Conservation (phyloP, 2,329 filamentous ascomycete species). For the Thermoascus crustaceus region DNA sequence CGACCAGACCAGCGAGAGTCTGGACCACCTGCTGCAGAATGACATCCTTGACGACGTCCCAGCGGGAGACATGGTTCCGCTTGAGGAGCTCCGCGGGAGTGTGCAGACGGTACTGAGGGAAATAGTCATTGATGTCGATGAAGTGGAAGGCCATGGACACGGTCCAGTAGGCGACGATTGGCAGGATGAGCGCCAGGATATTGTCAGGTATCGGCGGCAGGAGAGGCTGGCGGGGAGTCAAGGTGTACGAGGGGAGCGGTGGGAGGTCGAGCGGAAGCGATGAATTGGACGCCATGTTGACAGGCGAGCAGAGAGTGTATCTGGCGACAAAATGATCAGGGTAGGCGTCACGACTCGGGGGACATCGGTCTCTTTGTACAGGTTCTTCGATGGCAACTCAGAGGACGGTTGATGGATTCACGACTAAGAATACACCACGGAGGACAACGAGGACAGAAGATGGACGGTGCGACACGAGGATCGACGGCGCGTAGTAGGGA, state of each 20-base stretch:
- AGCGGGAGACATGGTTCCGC: constrained; percentile 77
- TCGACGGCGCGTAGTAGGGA: not conserved
- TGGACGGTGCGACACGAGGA: not conserved
- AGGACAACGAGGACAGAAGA: constrained; percentile 1
- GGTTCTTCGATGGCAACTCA: not conserved
- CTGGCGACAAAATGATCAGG: not conserved
- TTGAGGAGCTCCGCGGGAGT: constrained; percentile 85
- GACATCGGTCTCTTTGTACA: not conserved
- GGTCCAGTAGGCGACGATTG: constrained; percentile 80
- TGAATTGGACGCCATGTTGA: constrained; percentile 27
- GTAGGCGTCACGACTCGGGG: not conserved
- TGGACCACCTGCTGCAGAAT: constrained; percentile 88
- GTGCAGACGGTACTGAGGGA: constrained; percentile 86
- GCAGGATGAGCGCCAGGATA: constrained; percentile 65
- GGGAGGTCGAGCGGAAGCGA: constrained; percentile 54
- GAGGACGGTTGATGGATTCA: no score
- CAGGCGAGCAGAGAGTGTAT: not conserved
- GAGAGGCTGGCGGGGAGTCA: constrained; percentile 62
- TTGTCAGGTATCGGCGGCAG: constrained; percentile 74
- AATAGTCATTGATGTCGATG: constrained; percentile 77
- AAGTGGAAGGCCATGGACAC: constrained; percentile 79
- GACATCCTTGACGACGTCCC: constrained; percentile 83
- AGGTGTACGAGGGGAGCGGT: constrained; percentile 73
- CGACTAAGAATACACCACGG: not conserved
- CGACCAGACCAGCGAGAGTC: constrained; percentile 57